Base-by-base conservation (phyloP, 2,329 filamentous ascomycete genomes). In the Beauveria asiatica region DNA sequence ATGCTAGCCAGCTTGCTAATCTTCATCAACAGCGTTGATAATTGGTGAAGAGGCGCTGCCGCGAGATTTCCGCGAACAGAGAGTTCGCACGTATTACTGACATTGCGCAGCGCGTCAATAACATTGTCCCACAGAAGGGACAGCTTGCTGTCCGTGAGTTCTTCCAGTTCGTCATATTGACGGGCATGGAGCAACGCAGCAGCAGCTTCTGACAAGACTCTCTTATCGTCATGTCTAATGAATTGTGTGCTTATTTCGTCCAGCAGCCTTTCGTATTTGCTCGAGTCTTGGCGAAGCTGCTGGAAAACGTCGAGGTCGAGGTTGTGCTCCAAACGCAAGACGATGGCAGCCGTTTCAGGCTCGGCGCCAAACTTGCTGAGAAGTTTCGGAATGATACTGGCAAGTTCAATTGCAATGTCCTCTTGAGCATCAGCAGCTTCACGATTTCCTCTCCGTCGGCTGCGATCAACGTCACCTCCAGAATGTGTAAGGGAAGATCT, bases 221-320 rank as follows among this genome's bases (percentile, higher is more conserved):
- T 83, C 67, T 90, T 88, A 68, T 96, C 90, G 48, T 90, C 89
- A 69, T 99, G 94, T n/a, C 91, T 86, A 67, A 89, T 86, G 75
- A 99, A 97, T 67, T 99, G 94, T 61, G 90, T 91, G 72, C 90
- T 92, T 66, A 97, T 91, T 68, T 97, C 92, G 66, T 96, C 92
- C 1, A 99, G 78, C 33, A 97, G 77, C 23, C 87, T 85, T 7
- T 87, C 84, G 69, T 95, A 96, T 2, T 86, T 87, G 1, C 88
- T 86, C 0, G 90, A 85, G 65, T 95, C 91, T 70, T 96, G 92
- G 56, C 92, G 87, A 42, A 97, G 78, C 68, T 96, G 90, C 69
- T 92, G 88, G 69, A 97, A 95, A 23, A 92, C 83, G 45, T 93
- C 89, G 1, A 97, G 81, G 65, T 96, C 90, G 23, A 99, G 84